A percentile compares a stretch with the other conserved stretches of the same genome.
These are phyloP conservation scores for Trypanosoma grayi DNA, from an alignment of 208 protist genomes.

Conservation along the genomic window DNA sequence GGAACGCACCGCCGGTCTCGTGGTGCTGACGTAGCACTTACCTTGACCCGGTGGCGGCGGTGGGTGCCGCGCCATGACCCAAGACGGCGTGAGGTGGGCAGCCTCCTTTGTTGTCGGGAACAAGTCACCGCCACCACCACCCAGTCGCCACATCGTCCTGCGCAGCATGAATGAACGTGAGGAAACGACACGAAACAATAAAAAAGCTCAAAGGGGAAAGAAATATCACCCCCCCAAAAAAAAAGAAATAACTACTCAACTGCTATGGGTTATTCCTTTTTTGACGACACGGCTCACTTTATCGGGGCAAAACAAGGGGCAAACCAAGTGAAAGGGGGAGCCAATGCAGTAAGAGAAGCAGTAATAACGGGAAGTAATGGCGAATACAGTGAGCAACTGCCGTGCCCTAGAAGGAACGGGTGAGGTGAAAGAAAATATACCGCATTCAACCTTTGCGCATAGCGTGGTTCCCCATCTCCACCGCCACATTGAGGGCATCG, in stretches of 20 bases:
- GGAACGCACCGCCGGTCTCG: constrained; percentile 29
- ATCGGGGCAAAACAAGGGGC: too few species aligned
- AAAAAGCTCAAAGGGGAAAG: too few species aligned
- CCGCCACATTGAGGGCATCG: constrained; percentile 28
- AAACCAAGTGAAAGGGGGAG: neutral
- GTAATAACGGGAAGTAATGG: too few species aligned
- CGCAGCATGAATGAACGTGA: constrained; percentile 18
- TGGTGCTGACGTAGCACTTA: constrained; percentile 48
- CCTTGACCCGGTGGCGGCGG: constrained; percentile 50
- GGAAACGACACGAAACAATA: neutral
- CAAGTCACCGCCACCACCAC: constrained; percentile 68
- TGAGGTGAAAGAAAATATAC: neutral
- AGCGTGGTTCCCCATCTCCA: constrained; percentile 60
- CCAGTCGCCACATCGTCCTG: constrained; percentile 32
- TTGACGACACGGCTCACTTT: neutral
- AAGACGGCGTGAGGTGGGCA: constrained; percentile 55
- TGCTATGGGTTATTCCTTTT: neutral
- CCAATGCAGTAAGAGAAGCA: neutral
- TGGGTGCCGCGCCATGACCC: constrained; percentile 49
- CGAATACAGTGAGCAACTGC: neutral
- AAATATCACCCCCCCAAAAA: too few species aligned
- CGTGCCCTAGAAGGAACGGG: neutral
- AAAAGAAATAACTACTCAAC: neutral
- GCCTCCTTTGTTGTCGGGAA: constrained; percentile 83
- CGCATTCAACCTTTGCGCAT: constrained; percentile 35